Percentiles rank a stretch among this genome's conserved stretches.
Evolutionary conservation across 768 basidiomycete genomes (phyloP).

Genomic region (Lentinula boryana): DNA sequence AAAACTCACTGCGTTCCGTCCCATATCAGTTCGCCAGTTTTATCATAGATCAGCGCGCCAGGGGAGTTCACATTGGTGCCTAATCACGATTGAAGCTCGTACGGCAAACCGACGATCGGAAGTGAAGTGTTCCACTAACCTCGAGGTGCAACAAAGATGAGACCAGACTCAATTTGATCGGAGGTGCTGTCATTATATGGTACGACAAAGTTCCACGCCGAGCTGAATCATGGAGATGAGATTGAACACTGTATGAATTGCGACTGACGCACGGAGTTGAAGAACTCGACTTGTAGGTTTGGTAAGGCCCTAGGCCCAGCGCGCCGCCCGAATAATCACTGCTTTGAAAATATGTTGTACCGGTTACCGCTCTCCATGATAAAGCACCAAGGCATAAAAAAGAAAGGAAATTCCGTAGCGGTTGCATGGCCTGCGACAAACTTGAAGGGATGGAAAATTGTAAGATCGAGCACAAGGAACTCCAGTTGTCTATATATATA

Average conservation of each 20-base stretch:
- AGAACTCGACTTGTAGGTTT: neutral
- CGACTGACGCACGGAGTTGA: neutral
- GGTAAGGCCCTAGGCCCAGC: neutral
- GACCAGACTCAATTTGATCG: neutral
- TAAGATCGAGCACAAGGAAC: neutral
- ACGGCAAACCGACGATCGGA: neutral
- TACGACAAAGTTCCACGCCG: constrained; percentile 3
- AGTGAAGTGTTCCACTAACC: neutral
- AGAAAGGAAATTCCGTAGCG: neutral
- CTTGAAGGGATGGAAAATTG: neutral
- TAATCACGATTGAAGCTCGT: neutral
- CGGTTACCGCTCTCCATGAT: neutral
- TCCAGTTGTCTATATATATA: neutral
- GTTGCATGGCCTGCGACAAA: neutral
- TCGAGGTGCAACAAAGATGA: constrained; percentile 3
- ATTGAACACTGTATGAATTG: neutral
- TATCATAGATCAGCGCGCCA: neutral
- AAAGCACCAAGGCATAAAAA: neutral
- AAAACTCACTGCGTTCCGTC: neutral
- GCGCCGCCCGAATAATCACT: constrained; percentile 1
- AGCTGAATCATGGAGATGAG: neutral
- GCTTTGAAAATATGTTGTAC: neutral
- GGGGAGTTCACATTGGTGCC: neutral
- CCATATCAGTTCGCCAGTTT: constrained; percentile 1
- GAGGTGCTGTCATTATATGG: constrained; percentile 1